Evolutionary conservation across 2,329 filamentous ascomycete genomes (phyloP).

Genomic region (Paraconiothyrium sp.): DNA sequence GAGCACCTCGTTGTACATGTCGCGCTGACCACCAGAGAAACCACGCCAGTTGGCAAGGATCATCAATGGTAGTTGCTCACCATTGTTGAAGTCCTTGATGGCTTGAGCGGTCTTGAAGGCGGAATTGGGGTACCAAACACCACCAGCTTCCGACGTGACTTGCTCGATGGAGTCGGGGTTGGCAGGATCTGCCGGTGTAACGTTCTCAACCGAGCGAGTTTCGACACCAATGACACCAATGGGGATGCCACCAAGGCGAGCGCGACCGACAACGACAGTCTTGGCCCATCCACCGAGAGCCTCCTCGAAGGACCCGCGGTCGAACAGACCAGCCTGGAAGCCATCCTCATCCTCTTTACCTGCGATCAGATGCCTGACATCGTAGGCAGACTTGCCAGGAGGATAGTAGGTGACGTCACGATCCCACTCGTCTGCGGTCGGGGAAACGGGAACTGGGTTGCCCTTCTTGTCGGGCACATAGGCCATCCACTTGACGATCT

Average conservation of each 20-base stretch:
- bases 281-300: slow-evolving; percentile 96
- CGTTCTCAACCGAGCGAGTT: slow-evolving; percentile 94
- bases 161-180: slow-evolving; percentile 99
- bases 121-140: slow-evolving; percentile 99
- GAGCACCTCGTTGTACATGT: slow-evolving; percentile 99
- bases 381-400: slow-evolving; percentile 84
- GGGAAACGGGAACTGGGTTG: slow-evolving; percentile 89
- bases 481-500: slow-evolving; percentile 98
- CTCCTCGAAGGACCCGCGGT: slow-evolving; percentile 96
- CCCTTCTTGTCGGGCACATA: slow-evolving; percentile 97
- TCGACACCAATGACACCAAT: slow-evolving; percentile 99
- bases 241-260: slow-evolving; percentile 94
- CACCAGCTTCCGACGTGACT: slow-evolving; percentile 92
- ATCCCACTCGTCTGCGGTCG: slow-evolving; percentile 87
- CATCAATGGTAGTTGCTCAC: slow-evolving; percentile 97
- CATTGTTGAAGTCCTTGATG: slow-evolving; percentile 98
- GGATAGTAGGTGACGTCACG: slow-evolving; percentile 86
- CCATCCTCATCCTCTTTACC: slow-evolving; percentile 87
- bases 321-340: slow-evolving; percentile 92
- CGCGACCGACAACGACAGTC: slow-evolving; percentile 95
- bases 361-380: slow-evolving; percentile 91
- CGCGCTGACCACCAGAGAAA: slow-evolving; percentile 98
- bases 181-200: slow-evolving; percentile 94
- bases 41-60: slow-evolving; percentile 99
- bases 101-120: slow-evolving; percentile 99